Conservation (phyloP, 164 flowering plant genomes). For the Cinnamomum chago region DNA sequence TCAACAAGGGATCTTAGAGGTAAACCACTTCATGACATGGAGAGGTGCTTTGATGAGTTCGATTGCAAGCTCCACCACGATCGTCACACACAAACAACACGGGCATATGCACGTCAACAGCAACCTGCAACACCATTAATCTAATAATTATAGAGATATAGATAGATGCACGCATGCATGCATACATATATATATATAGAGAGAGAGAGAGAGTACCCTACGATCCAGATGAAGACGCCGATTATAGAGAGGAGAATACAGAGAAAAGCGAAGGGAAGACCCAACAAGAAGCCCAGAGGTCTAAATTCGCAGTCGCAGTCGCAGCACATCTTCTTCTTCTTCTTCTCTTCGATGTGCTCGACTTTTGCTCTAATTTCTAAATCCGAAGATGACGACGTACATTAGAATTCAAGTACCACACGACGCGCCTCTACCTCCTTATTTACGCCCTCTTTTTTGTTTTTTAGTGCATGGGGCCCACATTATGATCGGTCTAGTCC, state of each 20-base stretch:
- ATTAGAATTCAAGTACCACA: too few relatives aligned
- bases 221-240: slow-evolving; percentile 69
- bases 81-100: slow-evolving; percentile 84
- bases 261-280: slow-evolving; percentile 79
- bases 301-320: slow-evolving; percentile 48
- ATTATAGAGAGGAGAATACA: slow-evolving; percentile 60
- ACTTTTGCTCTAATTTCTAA: too few relatives aligned
- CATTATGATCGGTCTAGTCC: too few relatives aligned
- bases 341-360: background rate
- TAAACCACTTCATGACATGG: slow-evolving; percentile 71
- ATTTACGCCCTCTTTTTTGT: too few relatives aligned
- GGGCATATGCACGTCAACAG: slow-evolving; percentile 71
- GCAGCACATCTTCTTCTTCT: slow-evolving; percentile 25
- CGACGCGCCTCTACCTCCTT: too few relatives aligned
- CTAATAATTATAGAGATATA: too few relatives aligned
- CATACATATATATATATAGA: background rate
- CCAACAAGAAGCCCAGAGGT: slow-evolving; percentile 72
- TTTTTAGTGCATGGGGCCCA: too few relatives aligned
- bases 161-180: background rate
- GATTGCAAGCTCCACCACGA: slow-evolving; percentile 74
- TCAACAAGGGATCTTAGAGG: background rate
- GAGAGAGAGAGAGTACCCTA: slow-evolving; percentile 43
- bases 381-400: too few relatives aligned
- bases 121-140: slow-evolving; percentile 38
- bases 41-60: slow-evolving; percentile 77